phyloP scores from a whole-genome alignment of 805 yeast genomes.

The Torulaspora maleeae region DNA sequence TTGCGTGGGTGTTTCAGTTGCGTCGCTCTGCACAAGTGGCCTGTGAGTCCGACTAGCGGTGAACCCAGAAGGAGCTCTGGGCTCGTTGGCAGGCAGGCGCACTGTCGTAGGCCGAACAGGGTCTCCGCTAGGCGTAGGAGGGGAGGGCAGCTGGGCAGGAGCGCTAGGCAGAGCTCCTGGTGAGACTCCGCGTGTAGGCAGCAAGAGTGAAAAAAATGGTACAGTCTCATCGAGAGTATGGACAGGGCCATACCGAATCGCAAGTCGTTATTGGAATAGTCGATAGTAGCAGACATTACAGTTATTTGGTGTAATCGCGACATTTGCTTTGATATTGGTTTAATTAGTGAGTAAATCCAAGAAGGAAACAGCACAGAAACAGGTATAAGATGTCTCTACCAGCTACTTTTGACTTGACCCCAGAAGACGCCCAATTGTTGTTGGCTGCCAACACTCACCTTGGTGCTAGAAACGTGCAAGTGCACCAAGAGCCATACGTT shows the following conservation, averaged over 20 bases:
- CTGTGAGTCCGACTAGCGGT: neutral
- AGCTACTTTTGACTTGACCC: conserved; percentile 86
- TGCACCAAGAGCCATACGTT: conserved; percentile 96
- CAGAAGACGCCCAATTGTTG: conserved; percentile 97
- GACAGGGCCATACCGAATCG: neutral
- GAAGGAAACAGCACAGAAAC: conserved; percentile 29
- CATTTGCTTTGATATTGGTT: conserved; percentile 1
- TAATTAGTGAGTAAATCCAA: conserved; percentile 13
- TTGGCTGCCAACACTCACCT: conserved; percentile 99
- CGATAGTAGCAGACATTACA: conserved; percentile 5
- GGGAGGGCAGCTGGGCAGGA: neutral
- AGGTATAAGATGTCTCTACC: conserved; percentile 65
- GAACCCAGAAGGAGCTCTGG: neutral
- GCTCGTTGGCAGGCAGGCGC: neutral
- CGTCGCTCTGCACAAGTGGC: neutral
- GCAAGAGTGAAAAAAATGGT: neutral
- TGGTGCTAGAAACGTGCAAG: conserved; percentile 99
- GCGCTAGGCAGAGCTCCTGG: conserved; percentile 1
- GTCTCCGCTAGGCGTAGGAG: neutral
- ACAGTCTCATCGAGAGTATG: conserved; percentile 1
- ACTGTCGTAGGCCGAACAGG: neutral
- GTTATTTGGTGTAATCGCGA: conserved; percentile 8
- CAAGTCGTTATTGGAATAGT: conserved; percentile 6
- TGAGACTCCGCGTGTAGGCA: neutral
- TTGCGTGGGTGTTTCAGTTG: neutral